Evolutionary conservation across 371 early-diverging fungal genomes (phyloP).

Genomic region (Mucor mucedo): DNA sequence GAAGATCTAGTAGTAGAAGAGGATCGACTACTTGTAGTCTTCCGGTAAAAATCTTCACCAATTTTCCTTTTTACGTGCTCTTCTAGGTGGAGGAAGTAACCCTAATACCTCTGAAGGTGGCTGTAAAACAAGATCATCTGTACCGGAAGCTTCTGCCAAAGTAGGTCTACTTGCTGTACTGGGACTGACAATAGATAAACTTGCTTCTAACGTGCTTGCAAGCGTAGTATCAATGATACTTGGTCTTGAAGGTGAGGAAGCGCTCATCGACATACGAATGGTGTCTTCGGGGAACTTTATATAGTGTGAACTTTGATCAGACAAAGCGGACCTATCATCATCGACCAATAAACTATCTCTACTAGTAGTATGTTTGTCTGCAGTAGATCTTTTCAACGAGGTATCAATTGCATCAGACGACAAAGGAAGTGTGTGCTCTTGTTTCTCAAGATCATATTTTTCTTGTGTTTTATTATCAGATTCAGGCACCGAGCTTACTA

Average conservation of each 20-base stretch:
- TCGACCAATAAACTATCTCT: neutral
- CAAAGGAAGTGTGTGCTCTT: constrained; percentile 9
- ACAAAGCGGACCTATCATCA: constrained; percentile 1
- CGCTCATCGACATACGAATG: constrained; percentile 2
- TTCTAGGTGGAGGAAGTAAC: constrained; percentile 20
- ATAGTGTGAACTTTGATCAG: constrained; percentile 13
- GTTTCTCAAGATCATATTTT: constrained; percentile 20
- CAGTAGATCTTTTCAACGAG: neutral
- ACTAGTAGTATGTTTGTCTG: neutral
- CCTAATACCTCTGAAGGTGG: constrained; percentile 2
- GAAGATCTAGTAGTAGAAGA: constrained; percentile 3
- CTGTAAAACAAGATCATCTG: neutral
- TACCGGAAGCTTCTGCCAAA: neutral
- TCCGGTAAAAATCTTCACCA: neutral
- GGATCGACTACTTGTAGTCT: neutral
- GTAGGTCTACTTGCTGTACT: constrained; percentile 3
- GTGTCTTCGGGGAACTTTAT: neutral
- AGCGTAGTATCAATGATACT: constrained; percentile 12
- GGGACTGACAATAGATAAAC: neutral
- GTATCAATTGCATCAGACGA: constrained; percentile 10
- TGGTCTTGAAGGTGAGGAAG: constrained; percentile 8
- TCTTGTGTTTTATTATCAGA: neutral
- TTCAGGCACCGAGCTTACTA: constrained; percentile 20
- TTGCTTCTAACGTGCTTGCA: constrained; percentile 9
- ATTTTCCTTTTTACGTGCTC: constrained; percentile 10